Conservation (phyloP, 1,284 basidiomycete genomes). For the Marasmius sp. region DNA sequence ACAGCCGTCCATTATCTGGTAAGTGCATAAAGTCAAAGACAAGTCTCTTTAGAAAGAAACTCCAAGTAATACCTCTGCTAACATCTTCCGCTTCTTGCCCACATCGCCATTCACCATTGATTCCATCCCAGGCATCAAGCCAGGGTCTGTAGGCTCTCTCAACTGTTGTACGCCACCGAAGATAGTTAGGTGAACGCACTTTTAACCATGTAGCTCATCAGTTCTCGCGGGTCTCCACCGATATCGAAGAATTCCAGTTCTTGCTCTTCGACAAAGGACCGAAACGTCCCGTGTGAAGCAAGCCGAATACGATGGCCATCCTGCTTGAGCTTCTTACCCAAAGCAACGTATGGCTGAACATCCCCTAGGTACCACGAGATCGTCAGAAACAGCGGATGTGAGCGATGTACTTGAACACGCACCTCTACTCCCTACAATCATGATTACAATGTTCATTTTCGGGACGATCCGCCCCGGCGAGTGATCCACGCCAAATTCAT, state of each 20-base stretch:
- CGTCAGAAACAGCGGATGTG: neutral
- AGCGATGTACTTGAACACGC: slow-evolving; percentile 11
- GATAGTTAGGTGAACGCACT: slow-evolving; percentile 30
- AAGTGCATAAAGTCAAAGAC: neutral
- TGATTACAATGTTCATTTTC: slow-evolving; percentile 56
- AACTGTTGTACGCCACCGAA: slow-evolving; percentile 1
- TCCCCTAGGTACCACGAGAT: slow-evolving; percentile 46
- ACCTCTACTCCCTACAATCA: slow-evolving; percentile 67
- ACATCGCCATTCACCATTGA: slow-evolving; percentile 52
- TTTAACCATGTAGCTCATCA: slow-evolving; percentile 64
- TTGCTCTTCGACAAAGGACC: slow-evolving; percentile 49
- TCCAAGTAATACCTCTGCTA: slow-evolving; percentile 30
- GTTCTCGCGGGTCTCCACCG: slow-evolving; percentile 58
- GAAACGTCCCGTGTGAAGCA: slow-evolving; percentile 66
- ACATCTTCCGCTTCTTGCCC: slow-evolving; percentile 46
- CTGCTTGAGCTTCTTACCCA: slow-evolving; percentile 51
- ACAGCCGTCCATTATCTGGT: slow-evolving; percentile 61
- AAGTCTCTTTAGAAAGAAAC: neutral
- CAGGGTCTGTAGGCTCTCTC: slow-evolving; percentile 39
- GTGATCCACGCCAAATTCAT: slow-evolving; percentile 50
- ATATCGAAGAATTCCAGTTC: slow-evolving; percentile 58
- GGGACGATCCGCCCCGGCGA: slow-evolving; percentile 38
- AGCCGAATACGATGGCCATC: slow-evolving; percentile 65
- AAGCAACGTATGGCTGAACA: slow-evolving; percentile 72
- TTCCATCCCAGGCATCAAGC: slow-evolving; percentile 49